Evolutionary conservation across 345 rosid genomes (phyloP), one percentile per base, ranked within the genome.

Genomic region (Dipteronia sinensis): DNA sequence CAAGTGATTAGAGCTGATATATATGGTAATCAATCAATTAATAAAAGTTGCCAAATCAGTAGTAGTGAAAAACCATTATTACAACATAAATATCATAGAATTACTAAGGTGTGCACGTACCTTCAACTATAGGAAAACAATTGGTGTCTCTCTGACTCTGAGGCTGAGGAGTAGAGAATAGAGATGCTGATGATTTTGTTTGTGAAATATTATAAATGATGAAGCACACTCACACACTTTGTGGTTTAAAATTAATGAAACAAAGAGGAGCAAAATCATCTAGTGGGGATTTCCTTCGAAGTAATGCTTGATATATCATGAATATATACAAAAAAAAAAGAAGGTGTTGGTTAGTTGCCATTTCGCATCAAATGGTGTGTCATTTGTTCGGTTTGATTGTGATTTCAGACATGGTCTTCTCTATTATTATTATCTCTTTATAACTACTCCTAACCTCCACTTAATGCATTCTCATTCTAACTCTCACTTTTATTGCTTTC

Each of bases 291-390:
- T 73, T 65, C 78, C 82, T 79, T 79, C 59, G 78, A 73, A 79
- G 82, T 47, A 55, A 79, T 17, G 66, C 16, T 6, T 2, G 34
- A n/a, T 49, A 7, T 49, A 64, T 34, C 38, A n/a, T 31, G 22
- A 16, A 59, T 11, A 56, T 56, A 17, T 56, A 49, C 12, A 49
- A 2, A 49, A 0, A 38, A 42, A 20, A 56, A 56, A 56, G 16
- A 0, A 13, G 27, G 70, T 77, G 67, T 51, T 46, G 44, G 83
- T 84, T 72, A 6, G 85, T 61, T 85, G 80, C 38, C 2, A 73
- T 70, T 80, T 82, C 65, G 55, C 88, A 80, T 85, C 88, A 76
- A 16, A 49, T 80, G 73, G n/a, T 58, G 70, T 75, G 77, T 58
- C 61, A 59, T 83, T 58, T 40, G 72, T 67, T 82, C 61, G 58